phyloP scores from a whole-genome alignment of 1,284 basidiomycete species.

The Lentinula novae-zelandiae region DNA sequence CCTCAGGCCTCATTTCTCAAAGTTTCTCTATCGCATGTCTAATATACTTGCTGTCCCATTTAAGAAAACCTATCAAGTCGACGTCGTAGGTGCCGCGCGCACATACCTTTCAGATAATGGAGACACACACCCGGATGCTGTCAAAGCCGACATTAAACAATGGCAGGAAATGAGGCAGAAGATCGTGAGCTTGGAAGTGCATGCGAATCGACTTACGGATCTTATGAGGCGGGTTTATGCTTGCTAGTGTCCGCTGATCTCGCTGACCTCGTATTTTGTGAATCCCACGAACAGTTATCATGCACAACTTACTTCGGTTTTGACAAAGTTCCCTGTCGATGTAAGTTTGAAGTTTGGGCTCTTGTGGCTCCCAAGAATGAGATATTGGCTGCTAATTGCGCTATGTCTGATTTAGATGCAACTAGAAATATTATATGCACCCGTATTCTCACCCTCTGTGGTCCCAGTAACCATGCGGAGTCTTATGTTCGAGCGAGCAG shows the following conservation, averaged over 20 bases:
- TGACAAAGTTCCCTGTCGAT: slow-evolving; percentile 68
- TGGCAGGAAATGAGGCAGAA: slow-evolving; percentile 72
- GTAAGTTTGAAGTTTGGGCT: slow-evolving; percentile 28
- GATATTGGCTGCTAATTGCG: not conserved
- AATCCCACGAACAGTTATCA: slow-evolving; percentile 62
- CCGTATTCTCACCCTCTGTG: slow-evolving; percentile 58
- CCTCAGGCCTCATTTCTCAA: no score
- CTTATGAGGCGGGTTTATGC: slow-evolving; percentile 42
- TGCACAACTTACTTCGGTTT: slow-evolving; percentile 75
- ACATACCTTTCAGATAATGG: slow-evolving; percentile 71
- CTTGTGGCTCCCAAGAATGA: not conserved
- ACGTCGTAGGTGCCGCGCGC: slow-evolving; percentile 57
- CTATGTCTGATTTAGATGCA: slow-evolving; percentile 23
- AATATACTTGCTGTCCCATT: slow-evolving; percentile 79
- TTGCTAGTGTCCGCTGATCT: not conserved
- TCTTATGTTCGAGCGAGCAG: slow-evolving; percentile 75
- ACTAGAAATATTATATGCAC: slow-evolving; percentile 73
- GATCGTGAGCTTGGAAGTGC: slow-evolving; percentile 53
- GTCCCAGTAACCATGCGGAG: slow-evolving; percentile 67
- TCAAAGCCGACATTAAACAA: slow-evolving; percentile 71
- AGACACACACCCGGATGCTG: slow-evolving; percentile 87
- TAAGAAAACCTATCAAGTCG: slow-evolving; percentile 66
- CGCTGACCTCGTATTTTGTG: not conserved
- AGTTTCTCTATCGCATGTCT: slow-evolving; percentile 43
- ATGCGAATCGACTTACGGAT: slow-evolving; percentile 50